Evolutionary conservation across 2,329 filamentous ascomycete species (phyloP), one percentile per base, ranked within the genome.

Genomic region (Tolypocladium pustulatum): DNA sequence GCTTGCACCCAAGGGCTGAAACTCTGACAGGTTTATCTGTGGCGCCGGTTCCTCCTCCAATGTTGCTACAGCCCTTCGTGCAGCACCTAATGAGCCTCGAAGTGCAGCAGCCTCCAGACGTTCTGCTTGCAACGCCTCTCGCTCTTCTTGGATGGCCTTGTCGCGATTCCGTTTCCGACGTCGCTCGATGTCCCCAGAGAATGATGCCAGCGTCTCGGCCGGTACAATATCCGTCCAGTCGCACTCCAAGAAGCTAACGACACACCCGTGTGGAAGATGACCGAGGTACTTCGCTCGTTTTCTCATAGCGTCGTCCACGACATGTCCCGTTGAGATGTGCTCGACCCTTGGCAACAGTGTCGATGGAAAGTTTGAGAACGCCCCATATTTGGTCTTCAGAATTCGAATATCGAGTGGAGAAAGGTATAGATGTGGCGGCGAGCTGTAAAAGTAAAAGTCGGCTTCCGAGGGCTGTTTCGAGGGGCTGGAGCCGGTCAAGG

Each of bases 141-240:
- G 89, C 68, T 97, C 92, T 69, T 97, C 92, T 60, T 89, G 86
- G 0, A 82, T 82, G 60, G 90, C 90, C 72, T 96, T 96, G 64
- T 96, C 92, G 7, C 80, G 79, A 65, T 95, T 91, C 57, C 83
- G 81, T 71, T 88, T 91, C 58, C 91, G 81, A 57, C 92, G 81
- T 59, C 83, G 81, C 63, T 90, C 88, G 57, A 94, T 88, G 60
- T 96, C 91, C 0, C 78, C 74, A n/a, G 81, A 78, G 72, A 96
- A 97, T 1, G 81, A 80, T 43, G 85, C 85, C n/a, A 97, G 77
- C 4, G 90, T 81, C 56, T 90, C 87, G 0, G 85, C 79, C 3
- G 85, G 81, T 6, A 97, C 89, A 41, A 94, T 89, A 64, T 96
- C 91, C 3, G 90, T 91, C 92, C 92, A 97, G 71, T 97, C 91